Base-by-base conservation (phyloP, 176 grass and related monocot species). In the Juncus effusus region DNA sequence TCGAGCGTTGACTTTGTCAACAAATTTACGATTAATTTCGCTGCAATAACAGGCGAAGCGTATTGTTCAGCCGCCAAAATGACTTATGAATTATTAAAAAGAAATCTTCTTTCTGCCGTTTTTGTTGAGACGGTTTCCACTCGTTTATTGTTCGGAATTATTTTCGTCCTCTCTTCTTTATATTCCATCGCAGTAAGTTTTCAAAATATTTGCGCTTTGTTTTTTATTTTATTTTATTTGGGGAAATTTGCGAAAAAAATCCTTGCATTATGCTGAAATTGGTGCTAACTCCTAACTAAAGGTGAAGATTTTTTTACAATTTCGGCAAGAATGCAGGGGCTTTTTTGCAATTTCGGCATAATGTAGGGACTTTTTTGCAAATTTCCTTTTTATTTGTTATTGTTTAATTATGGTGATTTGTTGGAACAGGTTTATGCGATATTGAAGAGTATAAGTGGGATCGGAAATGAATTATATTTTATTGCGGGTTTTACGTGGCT, bases 41-140 rank as follows among this genome's bases (percentile, higher is more conserved):
- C 70, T 40, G 82, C 82, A 59, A 79, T 84, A 65, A 84, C 76
- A 28, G 82, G 82, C 13, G 82, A 84, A 84, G 57, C 35, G 3
- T 84, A 84, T 58, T 84, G 82, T 37, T 76, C 82, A 75, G 51
- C 82, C 64, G 82, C 82, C 6, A 79, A 66, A 64, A 84, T 79
- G 82, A 65, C 76, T 40, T 84, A 84, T 65, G 82, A 84, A 16
- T 70, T 84, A 47, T 70, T 84, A 35, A 79, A 51, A 64, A 65
- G 81, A 56, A 84, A 84, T 78, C 81, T 84, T 36, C 76, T 84
- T 11, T 84, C 81, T 4, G 81, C 82, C 59, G 82, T 79, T 79
- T 64, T 84, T 79, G 82, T 84, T 60, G 76, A 84, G 64, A 79
- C 82, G 4, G 70, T 84, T 6, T 84, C 82, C 10, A 84, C 82